Evolutionary conservation across 345 rosid species (phyloP), one percentile per base, ranked within the genome.

Genomic region (thale cress (Arabidopsis thaliana)): DNA sequence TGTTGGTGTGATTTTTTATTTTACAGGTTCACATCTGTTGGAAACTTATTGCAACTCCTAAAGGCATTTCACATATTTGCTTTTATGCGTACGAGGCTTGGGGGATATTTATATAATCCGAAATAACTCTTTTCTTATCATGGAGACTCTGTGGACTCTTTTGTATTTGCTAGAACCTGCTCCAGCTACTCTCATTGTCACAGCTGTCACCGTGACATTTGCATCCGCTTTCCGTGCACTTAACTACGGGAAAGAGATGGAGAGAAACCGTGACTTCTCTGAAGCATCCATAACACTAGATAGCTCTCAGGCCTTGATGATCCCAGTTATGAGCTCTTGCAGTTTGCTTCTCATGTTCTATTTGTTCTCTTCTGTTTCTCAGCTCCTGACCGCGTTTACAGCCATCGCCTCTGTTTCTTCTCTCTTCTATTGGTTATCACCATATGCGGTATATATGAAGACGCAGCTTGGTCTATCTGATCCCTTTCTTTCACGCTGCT

Each of bases 291-390:
- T 90, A 30, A 92, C 90, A 16, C 67, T 95, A 65, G 97, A 95
- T 70, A 85, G 82, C 72, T 95, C 97, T 7, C 99, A 92, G 57
- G 99, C 97, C 11, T 78, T 92, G 11, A 90, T 95, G 99, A 91
- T 95, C 79, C 99, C 99, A 7, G 57, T 92, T 24, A 87, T 95
- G 97, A 95, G 99, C 89, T 95, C 99, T 30, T 92, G 97, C 85
- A 92, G 97, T 74, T 84, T 95, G 89, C 97, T 92, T 65, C 65
- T 90, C 81, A 90, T 92, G 99, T 92, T 95, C 85, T 95, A 92
- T 81, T 70, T 95, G 73, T 95, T 95, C 78, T 90, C 96, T 60
- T 92, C 97, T 0, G 97, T 95, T 30, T 92, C 97, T 38, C 97
- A 91, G 65, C 82, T 92, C 59, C 93, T 95, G 40, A 87, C 99